Base-by-base conservation (phyloP, 2,329 filamentous ascomycete genomes). In the Coleophoma cylindrospora region DNA sequence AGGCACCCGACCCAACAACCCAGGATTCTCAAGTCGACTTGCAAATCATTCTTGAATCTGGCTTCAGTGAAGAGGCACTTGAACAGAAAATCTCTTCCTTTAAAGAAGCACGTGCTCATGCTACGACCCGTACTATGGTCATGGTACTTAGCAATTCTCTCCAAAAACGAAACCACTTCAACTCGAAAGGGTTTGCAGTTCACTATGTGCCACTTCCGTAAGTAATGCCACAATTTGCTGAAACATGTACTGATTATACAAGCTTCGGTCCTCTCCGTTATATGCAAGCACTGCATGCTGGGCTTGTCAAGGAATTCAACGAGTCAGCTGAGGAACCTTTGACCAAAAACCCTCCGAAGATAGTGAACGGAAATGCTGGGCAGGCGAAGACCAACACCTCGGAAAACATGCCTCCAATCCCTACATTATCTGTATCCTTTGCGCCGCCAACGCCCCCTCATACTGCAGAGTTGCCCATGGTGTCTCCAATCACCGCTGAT, bases 171-270 rank as follows among this genome's bases (percentile, higher is more conserved):
- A 52, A 53, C 4, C 60, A 57, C 40, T 48, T 53, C 41, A 51
- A 58, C 50, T 51, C 51, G 43, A 54, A 58, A 43, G 53, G 49
- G 15, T 60, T 60, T 43, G 50, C 53, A 17, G 57, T 61, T 13
- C 57, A 60, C 50, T 61, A 63, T 48, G 22, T 62, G 9, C 61
- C 60, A 36, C 62, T 63, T 54, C 60, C 62, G 58, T 62, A 55
- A 27, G 27, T 27, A 27, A 27, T 27, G 9, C 2, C 9, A 10
- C 2, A 3, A 3, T 27, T 7, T 27, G 27, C 27, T 27, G 27
- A 27, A 27, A 27, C 9, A 3, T 27, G 27, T 27, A 27, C 27
- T 27, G 9, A 27, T 10, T 53, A 59, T 55, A 43, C 10, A 44
- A 38, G 36, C 13, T 38, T n/a, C 19, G 38, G 21, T 11, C 41